These are phyloP conservation scores for Moricandia arvensis DNA, from an alignment of 345 rosid species.

Conservation along the genomic window DNA sequence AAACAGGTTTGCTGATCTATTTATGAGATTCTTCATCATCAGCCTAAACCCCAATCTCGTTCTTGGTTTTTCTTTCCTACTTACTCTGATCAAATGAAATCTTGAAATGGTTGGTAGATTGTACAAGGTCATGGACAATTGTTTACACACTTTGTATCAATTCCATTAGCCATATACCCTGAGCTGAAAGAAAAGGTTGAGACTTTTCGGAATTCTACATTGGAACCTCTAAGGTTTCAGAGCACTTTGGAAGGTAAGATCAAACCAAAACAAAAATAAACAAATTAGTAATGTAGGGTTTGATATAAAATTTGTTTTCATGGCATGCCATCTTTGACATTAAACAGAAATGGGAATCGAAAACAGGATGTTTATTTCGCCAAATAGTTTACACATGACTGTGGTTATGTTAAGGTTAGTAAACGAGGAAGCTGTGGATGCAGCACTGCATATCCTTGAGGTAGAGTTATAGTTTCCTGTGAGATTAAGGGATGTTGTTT, in stretches of 20 bases:
- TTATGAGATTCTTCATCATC: neutral
- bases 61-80: neutral
- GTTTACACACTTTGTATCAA: constrained; percentile 39
- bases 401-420: constrained; percentile 85
- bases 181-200: neutral
- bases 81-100: neutral
- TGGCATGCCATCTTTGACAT: constrained; percentile 1
- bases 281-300: neutral
- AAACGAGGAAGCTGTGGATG: constrained; percentile 66
- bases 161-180: neutral
- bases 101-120: constrained; percentile 39
- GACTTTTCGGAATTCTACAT: constrained; percentile 3
- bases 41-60: neutral
- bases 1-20: constrained; percentile 26
- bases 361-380: constrained; percentile 67
- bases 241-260: constrained; percentile 48
- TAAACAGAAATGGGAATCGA: constrained; percentile 65
- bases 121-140: constrained; percentile 49
- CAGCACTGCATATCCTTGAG: constrained; percentile 67
- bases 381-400: constrained; percentile 78
- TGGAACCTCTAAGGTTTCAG: constrained; percentile 24
- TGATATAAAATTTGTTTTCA: no score
- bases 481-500: neutral
- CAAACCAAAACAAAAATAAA: no score
- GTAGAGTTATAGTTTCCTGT: constrained; percentile 38